Evolutionary conservation across 352 stramenopile genomes (phyloP).

Genomic region (Pythium scleroteichum): DNA sequence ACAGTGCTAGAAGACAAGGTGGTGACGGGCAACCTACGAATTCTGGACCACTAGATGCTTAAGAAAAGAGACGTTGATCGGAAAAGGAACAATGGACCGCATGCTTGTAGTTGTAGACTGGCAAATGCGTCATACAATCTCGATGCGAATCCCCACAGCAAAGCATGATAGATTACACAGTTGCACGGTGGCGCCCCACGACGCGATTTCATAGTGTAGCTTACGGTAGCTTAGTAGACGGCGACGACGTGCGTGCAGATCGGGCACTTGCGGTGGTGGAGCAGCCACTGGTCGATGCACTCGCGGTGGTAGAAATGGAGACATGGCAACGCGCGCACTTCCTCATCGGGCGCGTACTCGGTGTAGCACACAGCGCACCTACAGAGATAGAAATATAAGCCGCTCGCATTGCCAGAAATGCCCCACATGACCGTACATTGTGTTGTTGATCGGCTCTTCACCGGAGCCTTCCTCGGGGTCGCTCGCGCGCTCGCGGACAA

Average conservation of each 20-base stretch:
- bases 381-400: not conserved
- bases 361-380: constrained; percentile 82
- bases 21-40: constrained; percentile 92
- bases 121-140: too few species aligned
- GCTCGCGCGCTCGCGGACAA: constrained; percentile 35
- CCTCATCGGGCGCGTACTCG: constrained; percentile 75
- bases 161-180: too few species aligned
- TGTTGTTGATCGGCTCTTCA: constrained; percentile 62
- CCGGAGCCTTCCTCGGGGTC: constrained; percentile 24
- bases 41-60: constrained; percentile 86
- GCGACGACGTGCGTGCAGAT: constrained; percentile 87
- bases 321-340: constrained; percentile 80
- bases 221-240: constrained; percentile 43
- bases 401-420: too few species aligned
- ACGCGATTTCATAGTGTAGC: constrained; percentile 19
- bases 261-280: constrained; percentile 80
- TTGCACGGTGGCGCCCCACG: not conserved
- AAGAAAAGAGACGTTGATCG: too few species aligned
- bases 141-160: too few species aligned
- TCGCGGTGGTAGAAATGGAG: constrained; percentile 89
- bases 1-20: constrained; percentile 95
- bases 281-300: constrained; percentile 91
- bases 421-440: constrained; percentile 29
- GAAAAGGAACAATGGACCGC: too few species aligned
- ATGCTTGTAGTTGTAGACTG: too few species aligned